Base-by-base conservation (phyloP, 768 basidiomycete genomes). In the Exidia glandulosa region DNA sequence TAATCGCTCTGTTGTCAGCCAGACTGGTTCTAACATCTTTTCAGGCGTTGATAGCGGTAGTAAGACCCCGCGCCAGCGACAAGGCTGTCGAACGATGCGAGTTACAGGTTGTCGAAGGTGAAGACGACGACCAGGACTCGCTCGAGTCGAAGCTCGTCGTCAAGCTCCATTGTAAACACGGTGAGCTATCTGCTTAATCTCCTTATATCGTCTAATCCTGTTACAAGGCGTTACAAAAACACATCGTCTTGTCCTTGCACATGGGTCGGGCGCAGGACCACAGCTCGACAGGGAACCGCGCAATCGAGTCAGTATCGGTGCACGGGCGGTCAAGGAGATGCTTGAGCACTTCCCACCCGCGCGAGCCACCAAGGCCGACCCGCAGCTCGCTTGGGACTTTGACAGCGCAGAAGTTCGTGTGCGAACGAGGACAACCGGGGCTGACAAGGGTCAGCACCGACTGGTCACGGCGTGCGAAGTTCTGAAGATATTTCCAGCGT, bases 201-300 rank as follows among this genome's bases (percentile, higher is more conserved):
- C 50, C 29, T 58, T 29, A 60, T 59, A 48, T 58, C 62, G 63
- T 65, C 57, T 57, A 50, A 57, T 3, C 19, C n/a, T 32, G 27
- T 41, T n/a, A n/a, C n/a, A n/a, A 92, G 90, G 88, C 47, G 84
- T 92, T 58, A 73, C 87, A 13, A 92, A 91, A 72, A 93, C 90
- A 0, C 90, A 93, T 71, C 80, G 84, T 19, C 72, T 92, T 10
- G 75, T 83, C 19, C 72, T 92, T 19, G 75, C 41, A 81, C 54
- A 76, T 79, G 2, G 79, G 83, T 34, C 78, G 77, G 2, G 3
- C 79, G 78, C n/a, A 71, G 79, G n/a, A 82, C 84, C 2, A 81
- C 86, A 57, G 68, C 76, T 10, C 64, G 72, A 1, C 76, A 77
- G 45, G 82, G 87, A 72, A 88, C 88, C 25, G 41, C 41, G 41